Evolutionary conservation across 2,329 filamentous ascomycete species (phyloP).

Genomic region (Fusarium sororula): DNA sequence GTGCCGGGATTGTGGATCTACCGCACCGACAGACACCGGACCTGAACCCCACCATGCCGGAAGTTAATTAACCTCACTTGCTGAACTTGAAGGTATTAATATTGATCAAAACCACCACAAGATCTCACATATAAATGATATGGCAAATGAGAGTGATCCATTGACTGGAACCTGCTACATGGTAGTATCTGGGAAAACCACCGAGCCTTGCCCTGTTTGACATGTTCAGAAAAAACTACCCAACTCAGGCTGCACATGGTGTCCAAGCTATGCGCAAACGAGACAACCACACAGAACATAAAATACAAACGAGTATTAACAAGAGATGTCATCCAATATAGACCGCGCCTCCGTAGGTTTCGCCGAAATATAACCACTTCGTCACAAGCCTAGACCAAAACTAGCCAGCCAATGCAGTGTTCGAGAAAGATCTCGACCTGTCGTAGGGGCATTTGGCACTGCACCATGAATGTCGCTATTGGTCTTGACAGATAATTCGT

Average conservation of each 20-base stretch:
- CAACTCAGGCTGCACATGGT: not conserved
- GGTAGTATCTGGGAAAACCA: too few relatives aligned
- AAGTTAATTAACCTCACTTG: not conserved
- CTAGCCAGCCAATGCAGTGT: not conserved
- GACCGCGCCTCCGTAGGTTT: fast-evolving
- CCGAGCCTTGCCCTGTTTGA: too few relatives aligned
- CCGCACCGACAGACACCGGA: not conserved
- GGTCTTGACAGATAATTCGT: fast-evolving
- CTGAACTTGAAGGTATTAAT: not conserved
- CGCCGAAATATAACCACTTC: not conserved
- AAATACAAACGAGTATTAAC: too few relatives aligned
- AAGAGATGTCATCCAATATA: fast-evolving
- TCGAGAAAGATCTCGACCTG: not conserved
- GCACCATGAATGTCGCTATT: fast-evolving
- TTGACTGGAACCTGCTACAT: fast-evolving
- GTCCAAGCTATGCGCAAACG: not conserved
- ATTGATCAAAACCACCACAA: fast-evolving
- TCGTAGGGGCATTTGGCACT: too few relatives aligned
- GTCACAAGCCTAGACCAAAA: not conserved
- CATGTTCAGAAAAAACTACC: not conserved
- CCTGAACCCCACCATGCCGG: not conserved
- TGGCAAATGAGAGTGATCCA: fast-evolving
- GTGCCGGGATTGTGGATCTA: not conserved
- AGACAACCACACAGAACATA: fast-evolving
- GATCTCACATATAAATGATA: fast-evolving